Evolutionary conservation across 176 grass and related monocot species (phyloP).

Genomic region (Miscanthus lutarioriparius): DNA sequence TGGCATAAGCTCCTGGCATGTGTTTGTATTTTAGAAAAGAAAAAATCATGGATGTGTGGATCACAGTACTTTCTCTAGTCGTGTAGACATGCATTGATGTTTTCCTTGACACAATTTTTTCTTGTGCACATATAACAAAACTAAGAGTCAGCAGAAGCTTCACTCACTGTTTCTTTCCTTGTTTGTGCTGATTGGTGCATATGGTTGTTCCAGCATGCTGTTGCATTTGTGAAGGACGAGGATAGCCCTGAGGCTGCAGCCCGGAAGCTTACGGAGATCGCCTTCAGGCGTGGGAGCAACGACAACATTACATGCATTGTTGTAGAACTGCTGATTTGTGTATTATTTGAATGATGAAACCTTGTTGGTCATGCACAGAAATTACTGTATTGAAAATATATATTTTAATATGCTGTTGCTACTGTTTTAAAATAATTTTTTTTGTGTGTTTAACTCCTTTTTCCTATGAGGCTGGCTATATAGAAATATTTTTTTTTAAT

Average conservation of each 20-base stretch:
- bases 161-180: neutral
- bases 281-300: conserved; percentile 58
- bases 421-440: too few relatives aligned
- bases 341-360: too few relatives aligned
- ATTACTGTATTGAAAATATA: too few relatives aligned
- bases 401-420: too few relatives aligned
- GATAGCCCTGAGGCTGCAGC: conserved; percentile 69
- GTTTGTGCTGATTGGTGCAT: conserved; percentile 20
- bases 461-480: too few relatives aligned
- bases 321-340: too few relatives aligned
- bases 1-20: neutral
- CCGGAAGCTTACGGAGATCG: conserved; percentile 68
- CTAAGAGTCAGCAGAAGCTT: neutral
- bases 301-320: conserved; percentile 91
- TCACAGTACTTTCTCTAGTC: neutral
- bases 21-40: neutral
- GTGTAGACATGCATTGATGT: neutral
- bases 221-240: conserved; percentile 62
- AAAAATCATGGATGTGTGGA: neutral
- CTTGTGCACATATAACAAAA: conserved; percentile 14
- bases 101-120: neutral
- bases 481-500: too few relatives aligned
- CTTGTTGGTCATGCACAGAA: too few relatives aligned
- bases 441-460: too few relatives aligned
- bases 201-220: conserved; percentile 56